Evolutionary conservation across 257 asterid genomes (phyloP), one percentile per base, ranked within the genome.

Genomic region (Ajuga chamaepitys): DNA sequence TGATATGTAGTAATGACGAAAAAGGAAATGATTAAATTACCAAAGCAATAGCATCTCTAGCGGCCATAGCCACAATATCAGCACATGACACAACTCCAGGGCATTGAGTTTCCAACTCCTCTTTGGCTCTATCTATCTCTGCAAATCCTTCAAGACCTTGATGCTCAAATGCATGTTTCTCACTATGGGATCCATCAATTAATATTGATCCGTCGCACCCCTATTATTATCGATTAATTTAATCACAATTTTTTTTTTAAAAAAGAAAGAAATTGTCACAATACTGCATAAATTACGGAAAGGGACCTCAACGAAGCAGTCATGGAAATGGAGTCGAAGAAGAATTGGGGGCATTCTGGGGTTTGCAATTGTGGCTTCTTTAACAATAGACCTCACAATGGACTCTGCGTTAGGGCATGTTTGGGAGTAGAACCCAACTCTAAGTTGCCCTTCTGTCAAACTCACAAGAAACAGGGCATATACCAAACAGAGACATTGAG

Each of bases 161-260:
- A 64, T 78, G 83, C 13, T 30, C 84, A 20, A 17, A 16, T 30
- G 86, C 80, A 10, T 7, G 5, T 26, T 5, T 72, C 62, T 81
- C 84, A 9, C 68, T 14, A 5, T 32, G 12, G 7, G 41, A 0
- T 3, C 64, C 78, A n/a, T 35, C 47, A 1, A 82, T 61, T 70
- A 78, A 45, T 35, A 82, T 75, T 17, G 84, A 78, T 12, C 84
- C 84, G 26, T 78, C 86, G 32, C 86, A 78, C 13, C 86, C 86
- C 84, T 78, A 48, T 13, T 10, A 57, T 9, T 2, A 34, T 47
- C 4, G n/a, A 58, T 58, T 5, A 14, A 16, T 16, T 30, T 16
- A 57, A 11, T 2, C 20, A 48, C 7, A 4, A 35, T n/a, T n/a
- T n/a, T n/a, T n/a, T n/a, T n/a, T n/a, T n/a, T n/a, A n/a, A n/a